phyloP scores from a whole-genome alignment of 179 eudicot genomes.

The Pouteria campechiana region DNA sequence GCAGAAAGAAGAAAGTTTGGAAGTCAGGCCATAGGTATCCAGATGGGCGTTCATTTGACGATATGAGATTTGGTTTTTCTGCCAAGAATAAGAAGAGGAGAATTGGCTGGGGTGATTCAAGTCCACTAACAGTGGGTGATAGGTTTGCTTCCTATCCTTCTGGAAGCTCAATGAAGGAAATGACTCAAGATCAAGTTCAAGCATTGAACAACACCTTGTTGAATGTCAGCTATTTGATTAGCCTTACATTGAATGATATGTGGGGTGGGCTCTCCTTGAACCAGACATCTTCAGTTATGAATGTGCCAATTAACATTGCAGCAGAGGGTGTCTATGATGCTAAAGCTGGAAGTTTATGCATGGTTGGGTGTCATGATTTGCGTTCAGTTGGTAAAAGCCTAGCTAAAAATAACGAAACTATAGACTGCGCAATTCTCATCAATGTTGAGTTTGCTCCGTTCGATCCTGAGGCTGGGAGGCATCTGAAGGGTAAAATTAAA shows the following conservation, averaged over 20 bases:
- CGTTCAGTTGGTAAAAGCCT: constrained; percentile 7
- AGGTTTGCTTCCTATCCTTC: too few species aligned
- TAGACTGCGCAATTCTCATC: constrained; percentile 63
- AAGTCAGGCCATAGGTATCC: constrained; percentile 33
- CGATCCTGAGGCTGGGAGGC: constrained; percentile 17
- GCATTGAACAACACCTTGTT: constrained; percentile 8
- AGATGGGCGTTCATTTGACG: constrained; percentile 34
- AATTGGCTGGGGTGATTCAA: constrained; percentile 48
- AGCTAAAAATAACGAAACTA: constrained; percentile 13
- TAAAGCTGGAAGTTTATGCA: constrained; percentile 54
- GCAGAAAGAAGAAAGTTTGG: constrained; percentile 24
- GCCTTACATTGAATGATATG: constrained; percentile 18
- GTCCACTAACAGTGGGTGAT: constrained; percentile 55
- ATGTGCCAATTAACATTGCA: constrained; percentile 20
- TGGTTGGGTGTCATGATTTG: constrained; percentile 68
- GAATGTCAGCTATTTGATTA: constrained; percentile 55
- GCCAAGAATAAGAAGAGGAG: constrained; percentile 37
- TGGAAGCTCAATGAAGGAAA: too few species aligned
- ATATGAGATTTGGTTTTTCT: constrained; percentile 64
- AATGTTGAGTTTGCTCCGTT: constrained; percentile 45
- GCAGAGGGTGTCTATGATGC: constrained; percentile 72
- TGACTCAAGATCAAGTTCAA: constrained; percentile 9
- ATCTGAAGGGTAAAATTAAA: constrained; percentile 56
- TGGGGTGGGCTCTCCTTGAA: constrained; percentile 27
- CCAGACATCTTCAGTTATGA: constrained; percentile 3